Base-by-base conservation (phyloP, 768 basidiomycete genomes). In the Cubamyces sp. region DNA sequence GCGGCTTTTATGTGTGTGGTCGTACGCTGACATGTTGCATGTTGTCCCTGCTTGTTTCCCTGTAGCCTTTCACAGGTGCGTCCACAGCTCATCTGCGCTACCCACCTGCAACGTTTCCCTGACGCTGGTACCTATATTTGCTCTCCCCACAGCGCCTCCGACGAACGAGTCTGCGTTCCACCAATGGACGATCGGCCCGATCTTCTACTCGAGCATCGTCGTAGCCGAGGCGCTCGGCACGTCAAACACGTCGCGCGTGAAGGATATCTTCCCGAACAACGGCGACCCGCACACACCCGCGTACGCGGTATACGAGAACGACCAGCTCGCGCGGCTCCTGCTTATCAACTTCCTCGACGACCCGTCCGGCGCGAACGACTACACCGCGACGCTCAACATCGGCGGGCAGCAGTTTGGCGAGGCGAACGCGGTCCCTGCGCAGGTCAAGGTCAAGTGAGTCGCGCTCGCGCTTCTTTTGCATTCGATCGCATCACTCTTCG, bases 271-370 rank as follows among this genome's bases (percentile, higher is more conserved):
- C 30, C 67, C 73, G 28, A 69, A 71, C 56, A 54, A 62, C 21
- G 71, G 67, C 52, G 74, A 73, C 71, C 71, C 71, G 26, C 78
- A 68, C 65, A 80, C 77, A 26, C 82, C 82, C 3, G 78, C 71
- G 0, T 86, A 84, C 67, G 80, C 76, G 9, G 69, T 82, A 42
- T 84, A 82, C 71, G 82, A 84, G 66, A 71, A 77, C 66, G 80
- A 75, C 23, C 45, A 71, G 73, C 76, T 81, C 9, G 67, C 74
- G 11, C 72, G 78, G 52, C 66, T 83, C 4, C 79, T 75, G 12
- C 67, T 83, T 23, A 74, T 85, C 77, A 86, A 86, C 73, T 85
- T 74, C 71, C 65, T 70, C 46, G 70, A 73, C 39, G 82, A 84
- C 64, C 58, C 74, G 0, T 74, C 72, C 3, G 82, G 82, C 42